Evolutionary conservation across 208 protist genomes (phyloP), one percentile per base, ranked within the genome.

Genomic region (Leishmania turanica): DNA sequence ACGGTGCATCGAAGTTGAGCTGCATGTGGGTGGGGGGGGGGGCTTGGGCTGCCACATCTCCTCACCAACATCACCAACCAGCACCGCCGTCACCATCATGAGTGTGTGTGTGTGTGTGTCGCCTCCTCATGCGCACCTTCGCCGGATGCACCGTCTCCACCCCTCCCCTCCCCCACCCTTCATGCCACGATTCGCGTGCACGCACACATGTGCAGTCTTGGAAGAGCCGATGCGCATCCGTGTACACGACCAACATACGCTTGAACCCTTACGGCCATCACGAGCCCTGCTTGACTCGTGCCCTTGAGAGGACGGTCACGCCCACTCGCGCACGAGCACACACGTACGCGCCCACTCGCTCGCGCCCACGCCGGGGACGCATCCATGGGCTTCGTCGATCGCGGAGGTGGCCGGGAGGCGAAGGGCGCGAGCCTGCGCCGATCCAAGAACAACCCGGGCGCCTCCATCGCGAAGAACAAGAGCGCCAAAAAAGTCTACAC

Each of bases 381-480:
- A 80, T 45, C 5, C 24, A 96, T 96, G 93, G 93, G 93, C 24
- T 95, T 95, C 75, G 93, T 97, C n/a, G 92, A 95, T 79, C 90
- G 93, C 47, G 93, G 93, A 75, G 91, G 91, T 76, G 92, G 90
- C 24, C 90, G 93, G 15, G 93, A 97, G 82, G 88, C 88, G 37
- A 97, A 97, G 76, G 91, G 91, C 19, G 79, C 87, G 17, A 95
- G 90, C 72, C 86, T 97, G 73, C 91, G 93, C 62, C 87, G 85
- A 47, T 95, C 91, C 13, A 95, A 92, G 74, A 97, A 95, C 76
- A 97, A 97, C 75, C 93, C 93, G 37, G 91, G 91, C 31, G 91
- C 91, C 0, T 64, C 91, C 9, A 83, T 88, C 53, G 85, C 89
- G 6, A 80, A 83, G 56, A 86, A 93, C 77, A 89, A 90, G 78